Conservation (phyloP, 1,139 yeast genomes). For the Pneumocystis oryctolagi region DNA sequence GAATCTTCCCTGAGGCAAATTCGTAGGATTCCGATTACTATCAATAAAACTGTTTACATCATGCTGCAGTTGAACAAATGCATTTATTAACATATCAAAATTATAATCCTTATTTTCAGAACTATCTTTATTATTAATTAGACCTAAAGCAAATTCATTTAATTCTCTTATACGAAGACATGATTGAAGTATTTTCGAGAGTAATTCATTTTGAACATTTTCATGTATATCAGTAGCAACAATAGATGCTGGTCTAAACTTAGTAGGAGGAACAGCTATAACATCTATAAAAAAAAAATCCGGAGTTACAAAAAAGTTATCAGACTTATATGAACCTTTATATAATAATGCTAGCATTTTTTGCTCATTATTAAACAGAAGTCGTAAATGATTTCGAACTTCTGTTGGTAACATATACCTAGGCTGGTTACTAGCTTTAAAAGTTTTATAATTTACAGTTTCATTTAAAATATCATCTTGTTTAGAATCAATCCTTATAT, state of each 20-base stretch:
- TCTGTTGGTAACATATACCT: constrained; percentile 76
- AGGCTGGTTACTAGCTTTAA: constrained; percentile 33
- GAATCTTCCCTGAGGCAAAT: constrained; percentile 40
- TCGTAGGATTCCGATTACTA: constrained; percentile 69
- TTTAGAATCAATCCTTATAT: constrained; percentile 14
- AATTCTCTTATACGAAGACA: constrained; percentile 73
- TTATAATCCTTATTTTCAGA: constrained; percentile 18
- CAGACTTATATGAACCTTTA: constrained; percentile 16
- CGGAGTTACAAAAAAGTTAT: constrained; percentile 39
- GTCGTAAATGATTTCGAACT: constrained; percentile 58
- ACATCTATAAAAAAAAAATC: constrained; percentile 83
- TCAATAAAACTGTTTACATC: constrained; percentile 91
- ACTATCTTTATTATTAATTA: constrained; percentile 18
- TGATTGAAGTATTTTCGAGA: constrained; percentile 66
- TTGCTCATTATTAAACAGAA: constrained; percentile 63
- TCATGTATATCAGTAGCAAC: constrained; percentile 94
- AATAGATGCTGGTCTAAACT: constrained; percentile 93
- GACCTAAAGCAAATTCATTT: constrained; percentile 41
- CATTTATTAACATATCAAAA: constrained; percentile 57
- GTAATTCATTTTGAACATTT: constrained; percentile 77
- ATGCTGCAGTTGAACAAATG: constrained; percentile 85
- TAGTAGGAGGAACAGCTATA: constrained; percentile 86
- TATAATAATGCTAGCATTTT: constrained; percentile 35
- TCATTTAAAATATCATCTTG: constrained; percentile 21
- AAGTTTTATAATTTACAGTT: constrained; percentile 28